Evolutionary conservation across 768 basidiomycete species (phyloP), one percentile per base, ranked within the genome.

Genomic region (Lentinula sp.): DNA sequence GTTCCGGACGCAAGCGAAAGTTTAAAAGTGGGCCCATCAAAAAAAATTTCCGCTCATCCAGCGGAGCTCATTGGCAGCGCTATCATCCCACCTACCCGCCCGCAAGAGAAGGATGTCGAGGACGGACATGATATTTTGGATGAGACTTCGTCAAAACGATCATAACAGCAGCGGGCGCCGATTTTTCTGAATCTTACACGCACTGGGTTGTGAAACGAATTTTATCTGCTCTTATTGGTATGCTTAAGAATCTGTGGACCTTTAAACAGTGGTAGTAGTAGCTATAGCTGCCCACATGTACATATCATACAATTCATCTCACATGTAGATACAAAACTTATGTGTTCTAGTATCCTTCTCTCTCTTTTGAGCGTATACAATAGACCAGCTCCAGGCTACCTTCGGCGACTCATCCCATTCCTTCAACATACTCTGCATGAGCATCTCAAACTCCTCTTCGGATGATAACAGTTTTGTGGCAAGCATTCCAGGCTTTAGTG

Each of bases 381-480:
- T 39, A 16, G 49, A 39, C 59, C 59, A 60, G 15, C 59, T 60
- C 34, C 50, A 42, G 7, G 39, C 59, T n/a, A 52, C 53, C 9
- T 53, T 28, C 6, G 59, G 59, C 7, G 31, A 23, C 5, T 60
- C 50, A 49, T 61, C 60, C 60, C 60, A 61, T 16, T 60, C 59
- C 10, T 52, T 39, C 21, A 51, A 35, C 51, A 61, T 54, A 5
- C 32, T 54, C 11, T 34, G 37, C 50, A 53, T 16, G 11, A 61
- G 51, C 35, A 8, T 37, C 4, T 54, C 60, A 45, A 53, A 61
- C 50, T 61, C 60, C 39, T 51, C 60, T 10, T 52, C 60, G 10
- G 50, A 51, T 35, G 23, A n/a, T 32, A 61, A 18, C n/a, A 61
- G 48, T 9, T 35, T 43, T 5, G 43, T n/a, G 8, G 42, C 45